These are phyloP conservation scores for Hanseniaspora nectarophila DNA, from an alignment of 805 yeast species.

Conservation along the genomic window DNA sequence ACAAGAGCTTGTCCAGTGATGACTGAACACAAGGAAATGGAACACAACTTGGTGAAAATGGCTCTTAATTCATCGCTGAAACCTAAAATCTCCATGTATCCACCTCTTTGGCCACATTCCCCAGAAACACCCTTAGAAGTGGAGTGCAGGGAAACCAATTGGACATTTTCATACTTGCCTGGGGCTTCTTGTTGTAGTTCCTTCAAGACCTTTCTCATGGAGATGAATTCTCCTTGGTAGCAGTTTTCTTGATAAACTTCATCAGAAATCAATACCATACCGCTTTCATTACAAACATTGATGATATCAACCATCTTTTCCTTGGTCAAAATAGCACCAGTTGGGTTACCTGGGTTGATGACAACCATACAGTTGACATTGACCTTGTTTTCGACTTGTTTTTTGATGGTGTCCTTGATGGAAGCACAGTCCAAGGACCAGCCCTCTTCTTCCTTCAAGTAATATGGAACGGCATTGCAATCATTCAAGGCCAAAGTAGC, in stretches of 20 bases:
- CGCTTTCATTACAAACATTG: conserved; percentile 69
- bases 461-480: conserved; percentile 76
- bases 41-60: conserved; percentile 70
- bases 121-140: conserved; percentile 96
- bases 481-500: conserved; percentile 83
- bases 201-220: conserved; percentile 69
- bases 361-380: conserved; percentile 72
- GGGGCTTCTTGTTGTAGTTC: conserved; percentile 42
- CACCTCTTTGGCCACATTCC: conserved; percentile 99
- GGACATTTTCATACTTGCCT: conserved; percentile 56
- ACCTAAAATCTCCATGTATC: conserved; percentile 89
- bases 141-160: conserved; percentile 89
- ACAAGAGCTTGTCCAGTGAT: conserved; percentile 90
- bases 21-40: conserved; percentile 85
- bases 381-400: conserved; percentile 41
- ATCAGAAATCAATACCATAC: conserved; percentile 83
- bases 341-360: conserved; percentile 97
- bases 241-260: conserved; percentile 95
- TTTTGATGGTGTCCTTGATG: conserved; percentile 42
- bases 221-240: conserved; percentile 67
- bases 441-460: conserved; percentile 60
- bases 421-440: conserved; percentile 75
- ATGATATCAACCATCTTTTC: conserved; percentile 61
- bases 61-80: conserved; percentile 58
- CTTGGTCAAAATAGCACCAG: conserved; percentile 68